A percentile compares a stretch with the other conserved stretches of the same genome.
Conservation (phyloP, 177 flowering plant genomes). For the Tripterygium wilfordii region DNA sequence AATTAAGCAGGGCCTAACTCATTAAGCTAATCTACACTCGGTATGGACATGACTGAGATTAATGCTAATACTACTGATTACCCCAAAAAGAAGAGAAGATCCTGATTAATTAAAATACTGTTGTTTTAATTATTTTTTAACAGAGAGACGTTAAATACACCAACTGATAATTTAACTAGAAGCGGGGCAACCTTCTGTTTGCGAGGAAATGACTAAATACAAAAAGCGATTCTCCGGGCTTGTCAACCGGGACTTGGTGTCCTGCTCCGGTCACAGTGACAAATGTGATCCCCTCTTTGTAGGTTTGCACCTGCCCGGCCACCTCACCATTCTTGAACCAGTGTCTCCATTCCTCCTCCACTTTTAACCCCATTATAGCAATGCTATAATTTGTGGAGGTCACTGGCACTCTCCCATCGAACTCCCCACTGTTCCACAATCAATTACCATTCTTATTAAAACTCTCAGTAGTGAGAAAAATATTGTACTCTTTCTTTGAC, state of each 20-base stretch:
- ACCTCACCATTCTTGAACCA: constrained; percentile 42
- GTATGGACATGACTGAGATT: no score
- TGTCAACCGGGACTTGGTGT: constrained; percentile 46
- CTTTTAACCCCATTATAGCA: constrained; percentile 29
- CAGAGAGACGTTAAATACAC: no score
- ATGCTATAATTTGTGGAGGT: constrained; percentile 48
- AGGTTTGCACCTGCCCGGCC: constrained; percentile 40
- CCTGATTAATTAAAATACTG: no score
- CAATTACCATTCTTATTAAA: no score
- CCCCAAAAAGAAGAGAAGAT: no score
- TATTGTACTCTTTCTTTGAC: neutral
- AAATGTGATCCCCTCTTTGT: constrained; percentile 35
- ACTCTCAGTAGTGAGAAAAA: no score
- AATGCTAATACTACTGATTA: no score
- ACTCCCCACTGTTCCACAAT: constrained; percentile 39
- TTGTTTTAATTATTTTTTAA: no score
- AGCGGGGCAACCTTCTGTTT: constrained; percentile 26
- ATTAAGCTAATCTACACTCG: no score
- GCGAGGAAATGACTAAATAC: constrained; percentile 46
- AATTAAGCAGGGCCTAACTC: no score
- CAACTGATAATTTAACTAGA: no score
- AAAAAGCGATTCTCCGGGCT: constrained; percentile 38
- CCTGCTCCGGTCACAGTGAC: constrained; percentile 57
- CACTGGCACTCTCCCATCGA: constrained; percentile 52
- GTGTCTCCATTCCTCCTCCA: constrained; percentile 37